Conservation (phyloP, 2,329 filamentous ascomycete genomes). For the Colletotrichum siamense region DNA sequence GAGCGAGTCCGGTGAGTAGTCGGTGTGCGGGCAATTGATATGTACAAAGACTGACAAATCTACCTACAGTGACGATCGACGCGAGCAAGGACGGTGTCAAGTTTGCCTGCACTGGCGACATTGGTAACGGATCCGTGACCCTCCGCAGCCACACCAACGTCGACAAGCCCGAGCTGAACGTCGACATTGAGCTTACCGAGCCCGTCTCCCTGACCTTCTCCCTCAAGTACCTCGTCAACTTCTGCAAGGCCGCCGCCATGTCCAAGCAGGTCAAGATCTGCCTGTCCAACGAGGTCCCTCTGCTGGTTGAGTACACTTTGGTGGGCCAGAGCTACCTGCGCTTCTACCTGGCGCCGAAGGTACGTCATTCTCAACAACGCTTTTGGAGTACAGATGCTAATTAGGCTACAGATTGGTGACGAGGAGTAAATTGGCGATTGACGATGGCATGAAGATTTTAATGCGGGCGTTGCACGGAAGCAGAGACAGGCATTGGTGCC, state of each 20-base stretch:
- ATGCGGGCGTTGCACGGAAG: conserved; percentile 21
- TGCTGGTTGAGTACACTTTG: conserved; percentile 90
- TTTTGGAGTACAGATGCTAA: neutral
- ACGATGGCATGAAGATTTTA: conserved; percentile 10
- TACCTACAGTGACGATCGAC: conserved; percentile 82
- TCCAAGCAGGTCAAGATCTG: conserved; percentile 87
- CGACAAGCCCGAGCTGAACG: conserved; percentile 85
- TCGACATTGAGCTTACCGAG: conserved; percentile 90
- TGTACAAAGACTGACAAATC: conserved; percentile 4
- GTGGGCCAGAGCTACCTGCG: conserved; percentile 85
- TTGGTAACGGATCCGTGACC: conserved; percentile 92
- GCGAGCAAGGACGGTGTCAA: conserved; percentile 97
- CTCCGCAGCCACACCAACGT: conserved; percentile 87
- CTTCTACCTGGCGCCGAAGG: conserved; percentile 99
- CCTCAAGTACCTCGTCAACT: conserved; percentile 99
- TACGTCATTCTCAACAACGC: conserved; percentile 40
- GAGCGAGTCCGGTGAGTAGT: conserved; percentile 86
- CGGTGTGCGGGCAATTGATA: neutral
- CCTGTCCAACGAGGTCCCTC: conserved; percentile 93
- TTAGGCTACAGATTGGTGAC: conserved; percentile 39
- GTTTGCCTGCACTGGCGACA: conserved; percentile 92
- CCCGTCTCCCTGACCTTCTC: conserved; percentile 96
- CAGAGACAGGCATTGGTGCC: conserved; percentile 7
- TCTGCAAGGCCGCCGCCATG: conserved; percentile 94
- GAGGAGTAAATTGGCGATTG: conserved; percentile 35